A percentile compares a stretch with the other conserved stretches of the same genome.
Conservation (phyloP, 352 stramenopile genomes). For the Pythium rhizo-oryzae region DNA sequence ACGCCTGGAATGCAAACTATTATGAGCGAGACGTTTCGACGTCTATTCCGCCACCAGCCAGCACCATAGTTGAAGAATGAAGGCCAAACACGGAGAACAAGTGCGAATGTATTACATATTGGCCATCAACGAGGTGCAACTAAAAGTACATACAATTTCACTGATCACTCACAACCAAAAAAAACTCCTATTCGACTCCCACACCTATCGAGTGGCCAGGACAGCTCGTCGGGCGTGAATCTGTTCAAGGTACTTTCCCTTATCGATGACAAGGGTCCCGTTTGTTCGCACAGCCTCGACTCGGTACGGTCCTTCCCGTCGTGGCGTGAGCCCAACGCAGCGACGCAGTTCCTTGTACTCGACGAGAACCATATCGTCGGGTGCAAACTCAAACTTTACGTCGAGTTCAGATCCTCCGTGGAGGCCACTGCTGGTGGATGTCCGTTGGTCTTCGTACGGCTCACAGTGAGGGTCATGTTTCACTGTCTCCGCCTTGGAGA, state of each 20-base stretch:
- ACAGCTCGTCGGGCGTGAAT: background rate
- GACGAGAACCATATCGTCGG: constrained; percentile 6
- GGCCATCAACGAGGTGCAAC: no score
- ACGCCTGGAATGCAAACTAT: no score
- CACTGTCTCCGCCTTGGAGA: background rate
- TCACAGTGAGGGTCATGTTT: background rate
- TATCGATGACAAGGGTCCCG: background rate
- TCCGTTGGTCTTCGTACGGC: background rate
- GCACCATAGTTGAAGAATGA: no score
- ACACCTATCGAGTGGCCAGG: background rate
- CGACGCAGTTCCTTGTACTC: background rate
- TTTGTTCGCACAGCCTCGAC: constrained; percentile 3
- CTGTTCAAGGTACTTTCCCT: constrained; percentile 12
- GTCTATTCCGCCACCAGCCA: no score
- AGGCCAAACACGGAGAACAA: no score
- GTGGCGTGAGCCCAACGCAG: background rate
- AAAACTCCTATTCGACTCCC: no score
- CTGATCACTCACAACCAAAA: no score
- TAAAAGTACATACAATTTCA: no score
- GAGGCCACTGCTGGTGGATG: background rate
- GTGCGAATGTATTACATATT: no score
- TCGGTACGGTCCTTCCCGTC: constrained; percentile 1
- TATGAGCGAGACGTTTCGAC: no score
- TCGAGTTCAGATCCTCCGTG: background rate
- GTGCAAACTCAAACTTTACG: background rate